phyloP scores from a whole-genome alignment of 306 rosid genomes.

The Spatholobus suberectus region DNA sequence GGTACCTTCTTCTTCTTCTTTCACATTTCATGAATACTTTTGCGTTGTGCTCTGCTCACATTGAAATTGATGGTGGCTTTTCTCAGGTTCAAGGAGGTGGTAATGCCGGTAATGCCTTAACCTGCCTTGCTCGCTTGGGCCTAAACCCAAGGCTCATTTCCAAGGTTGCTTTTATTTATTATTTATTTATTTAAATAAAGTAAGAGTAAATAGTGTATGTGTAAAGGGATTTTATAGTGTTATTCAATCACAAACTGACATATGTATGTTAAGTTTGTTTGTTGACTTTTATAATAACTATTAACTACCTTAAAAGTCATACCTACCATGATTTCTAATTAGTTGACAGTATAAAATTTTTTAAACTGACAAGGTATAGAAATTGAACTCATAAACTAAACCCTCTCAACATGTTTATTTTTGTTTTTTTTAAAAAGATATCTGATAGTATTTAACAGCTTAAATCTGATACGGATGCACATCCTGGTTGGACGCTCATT shows the following conservation, averaged over 20 bases:
- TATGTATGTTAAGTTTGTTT: too few relatives aligned
- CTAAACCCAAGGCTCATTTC: constrained; percentile 77
- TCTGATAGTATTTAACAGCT: background rate
- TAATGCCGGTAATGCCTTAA: constrained; percentile 78
- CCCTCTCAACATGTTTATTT: background rate
- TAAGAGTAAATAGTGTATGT: too few relatives aligned
- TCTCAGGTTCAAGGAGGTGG: constrained; percentile 97
- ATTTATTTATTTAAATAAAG: background rate
- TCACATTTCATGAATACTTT: background rate
- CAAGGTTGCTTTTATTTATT: constrained; percentile 56
- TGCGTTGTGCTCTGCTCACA: background rate
- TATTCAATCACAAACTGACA: too few relatives aligned
- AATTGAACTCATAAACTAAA: background rate
- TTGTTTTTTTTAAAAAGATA: background rate
- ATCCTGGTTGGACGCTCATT: constrained; percentile 13
- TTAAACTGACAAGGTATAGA: too few relatives aligned
- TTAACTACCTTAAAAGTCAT: too few relatives aligned
- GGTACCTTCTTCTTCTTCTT: constrained; percentile 48
- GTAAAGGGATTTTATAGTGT: too few relatives aligned
- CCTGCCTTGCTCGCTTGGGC: constrained; percentile 90
- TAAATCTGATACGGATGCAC: constrained; percentile 27
- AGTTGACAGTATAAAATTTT: too few relatives aligned
- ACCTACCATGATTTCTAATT: too few relatives aligned
- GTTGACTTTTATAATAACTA: too few relatives aligned
- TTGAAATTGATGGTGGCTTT: background rate